Evolutionary conservation across 768 basidiomycete species (phyloP), one percentile per base, ranked within the genome.

Genomic region (Strobilomyces confusus): DNA sequence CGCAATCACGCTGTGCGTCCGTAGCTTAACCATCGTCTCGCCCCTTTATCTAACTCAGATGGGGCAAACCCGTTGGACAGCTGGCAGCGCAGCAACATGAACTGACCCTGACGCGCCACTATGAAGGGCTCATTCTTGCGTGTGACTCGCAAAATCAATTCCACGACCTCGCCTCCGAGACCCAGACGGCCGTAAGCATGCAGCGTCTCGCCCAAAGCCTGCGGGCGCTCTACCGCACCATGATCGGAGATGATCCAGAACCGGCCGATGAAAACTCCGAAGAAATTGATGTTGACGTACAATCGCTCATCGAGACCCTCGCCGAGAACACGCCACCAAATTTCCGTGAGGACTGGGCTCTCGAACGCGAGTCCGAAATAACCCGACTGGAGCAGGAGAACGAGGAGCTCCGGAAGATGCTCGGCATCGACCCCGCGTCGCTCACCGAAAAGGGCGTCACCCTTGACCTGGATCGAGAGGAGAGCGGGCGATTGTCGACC

Each of bases 21-120:
- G 29, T 42, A 13, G 17, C 34, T 48, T 53, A 48, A 26, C 17
- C 17, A 13, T 22, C 41, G 32, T 37, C 40, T 12, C 37, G 14
- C 15, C 12, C 29, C 23, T 13, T 26, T 12, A 34, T 58, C n/a
- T 42, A 52, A 52, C 38, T 36, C 20, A 50, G 45, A 56, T 49
- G 54, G 48, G 46, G 44, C 32, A 55, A 49, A 26, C 33, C 52
- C 45, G 44, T 46, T 13, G 0, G 0, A 36, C 66, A 98, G 94
- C 73, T 88, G 57, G 91, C 94, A n/a, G 89, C 93, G 0, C 90
- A 94, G 64, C 87, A 88, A 57, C 92, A 98, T 64, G 92, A 97
- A 63, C 76, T 87, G 11, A 89, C 87, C 0, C 73, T 98, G 14
- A 88, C 88, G 47, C 83, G 87, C 46, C 94, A 98, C 66, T 98